Conservation (phyloP, 306 rosid species). For the Phaseolus lunatus region DNA sequence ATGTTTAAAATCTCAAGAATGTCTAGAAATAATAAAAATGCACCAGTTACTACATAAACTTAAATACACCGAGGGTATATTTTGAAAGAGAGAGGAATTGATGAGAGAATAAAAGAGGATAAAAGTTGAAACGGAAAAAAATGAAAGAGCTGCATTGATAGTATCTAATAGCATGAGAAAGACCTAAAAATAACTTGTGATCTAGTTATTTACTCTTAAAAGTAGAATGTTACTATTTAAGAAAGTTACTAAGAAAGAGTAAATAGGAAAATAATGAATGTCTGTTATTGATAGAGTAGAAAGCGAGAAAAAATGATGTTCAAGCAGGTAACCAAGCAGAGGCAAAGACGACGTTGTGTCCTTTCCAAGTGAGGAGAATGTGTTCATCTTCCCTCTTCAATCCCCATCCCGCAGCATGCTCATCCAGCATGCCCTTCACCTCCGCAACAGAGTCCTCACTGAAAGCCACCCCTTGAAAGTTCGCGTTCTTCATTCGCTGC, state of each 20-base stretch:
- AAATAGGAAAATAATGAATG: not conserved
- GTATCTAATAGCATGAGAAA: not conserved
- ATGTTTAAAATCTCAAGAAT: not conserved
- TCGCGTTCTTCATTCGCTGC: constrained; percentile 70
- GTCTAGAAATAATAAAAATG: not conserved
- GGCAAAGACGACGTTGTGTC: constrained; percentile 91
- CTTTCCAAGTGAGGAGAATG: constrained; percentile 94
- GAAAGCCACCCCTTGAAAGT: constrained; percentile 60
- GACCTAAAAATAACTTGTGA: not conserved
- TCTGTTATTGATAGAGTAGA: constrained; percentile 25
- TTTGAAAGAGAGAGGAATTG: not conserved
- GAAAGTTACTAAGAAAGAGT: constrained; percentile 6
- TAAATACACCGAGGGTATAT: not conserved
- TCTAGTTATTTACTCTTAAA: constrained; percentile 31
- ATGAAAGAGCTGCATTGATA: not conserved
- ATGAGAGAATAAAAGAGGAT: not conserved
- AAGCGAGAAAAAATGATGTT: constrained; percentile 18
- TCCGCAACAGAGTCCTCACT: constrained; percentile 76
- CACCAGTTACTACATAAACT: not conserved
- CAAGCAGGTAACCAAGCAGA: constrained; percentile 84
- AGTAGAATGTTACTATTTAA: constrained; percentile 6
- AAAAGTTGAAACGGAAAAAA: not conserved
- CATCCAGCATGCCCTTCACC: constrained; percentile 86
- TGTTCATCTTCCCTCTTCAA: constrained; percentile 83
- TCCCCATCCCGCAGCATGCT: constrained; percentile 98